phyloP scores from a whole-genome alignment of 192 early-diverging fungal species.

The Endogone sp. region DNA sequence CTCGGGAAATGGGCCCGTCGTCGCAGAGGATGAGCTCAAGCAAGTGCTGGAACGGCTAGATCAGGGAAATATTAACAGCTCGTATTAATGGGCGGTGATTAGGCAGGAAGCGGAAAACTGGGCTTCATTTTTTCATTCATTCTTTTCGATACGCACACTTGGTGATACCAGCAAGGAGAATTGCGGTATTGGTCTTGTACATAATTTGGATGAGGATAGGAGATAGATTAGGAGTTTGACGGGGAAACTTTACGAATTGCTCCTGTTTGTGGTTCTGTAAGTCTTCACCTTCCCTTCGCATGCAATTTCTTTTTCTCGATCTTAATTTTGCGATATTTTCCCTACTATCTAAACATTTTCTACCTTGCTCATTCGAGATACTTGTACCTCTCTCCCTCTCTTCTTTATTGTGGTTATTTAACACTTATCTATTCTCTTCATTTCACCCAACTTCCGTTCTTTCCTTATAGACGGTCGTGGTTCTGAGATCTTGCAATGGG shows the following conservation, averaged over 20 bases:
- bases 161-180: not conserved
- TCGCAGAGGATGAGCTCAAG: conserved; percentile 25
- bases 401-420: not conserved
- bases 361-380: too few species aligned
- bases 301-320: not conserved
- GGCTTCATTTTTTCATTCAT: not conserved
- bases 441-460: not conserved
- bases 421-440: not conserved
- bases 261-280: not conserved
- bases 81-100: too few species aligned
- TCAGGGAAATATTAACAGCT: not conserved
- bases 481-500: too few species aligned
- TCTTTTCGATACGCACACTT: not conserved
- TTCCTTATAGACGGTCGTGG: not conserved
- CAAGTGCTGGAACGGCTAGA: not conserved
- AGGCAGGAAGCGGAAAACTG: not conserved
- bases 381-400: too few species aligned
- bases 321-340: not conserved
- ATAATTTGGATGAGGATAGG: not conserved
- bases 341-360: not conserved
- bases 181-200: not conserved
- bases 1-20: conserved; percentile 53
- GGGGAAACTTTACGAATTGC: too few species aligned
- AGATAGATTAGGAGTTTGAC: too few species aligned
- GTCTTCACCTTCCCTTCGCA: not conserved